Evolutionary conservation across 2,329 filamentous ascomycete species (phyloP), one percentile per base, ranked within the genome.

Genomic region (Monilinia aucupariae): DNA sequence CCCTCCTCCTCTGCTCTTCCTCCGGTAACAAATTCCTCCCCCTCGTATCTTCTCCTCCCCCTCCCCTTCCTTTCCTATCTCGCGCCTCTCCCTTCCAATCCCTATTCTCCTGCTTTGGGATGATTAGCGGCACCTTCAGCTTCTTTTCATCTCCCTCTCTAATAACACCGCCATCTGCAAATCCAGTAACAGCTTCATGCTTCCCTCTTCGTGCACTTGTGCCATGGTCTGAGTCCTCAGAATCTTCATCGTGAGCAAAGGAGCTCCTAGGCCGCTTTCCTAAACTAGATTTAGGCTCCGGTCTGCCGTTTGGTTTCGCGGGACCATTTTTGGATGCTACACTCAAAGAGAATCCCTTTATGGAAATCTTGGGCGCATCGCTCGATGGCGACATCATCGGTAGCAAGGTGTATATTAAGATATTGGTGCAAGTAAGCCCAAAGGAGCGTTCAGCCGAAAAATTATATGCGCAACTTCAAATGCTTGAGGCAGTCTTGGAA

Each of bases 21-120:
- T 68, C 64, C 32, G 83, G 85, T n/a, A 87, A 76, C 17, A 82
- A 73, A 72, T 83, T 86, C 74, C 79, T 85, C 67, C 49, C 43
- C 63, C 76, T 53, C 32, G 32, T 25, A n/a, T n/a, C 50, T 17
- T 32, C 50, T 76, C 32, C 50, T 76, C 15, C n/a, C 27, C 27
- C 53, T 34, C 32, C 49, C 7, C 82, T 85, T 73, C 79, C 84
- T 68, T 47, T 63, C 63, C 62, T 65, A 20, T 41, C 43, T 65
- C 79, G 81, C 64, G 63, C 76, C 76, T 85, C 82, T 64, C 80
- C 78, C 69, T 81, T 79, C 85, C 85, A 88, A 75, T 89, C 83
- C 60, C 81, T 78, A 74, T 89, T 89, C 66, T 77, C 75, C 69
- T 82, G 78, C 47, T 76, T 76, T 37, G 79, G 76, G 67, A 91